Evolutionary conservation across 2,329 filamentous ascomycete species (phyloP), one percentile per base, ranked within the genome.

Genomic region (Aspergillus pseudonomiae): DNA sequence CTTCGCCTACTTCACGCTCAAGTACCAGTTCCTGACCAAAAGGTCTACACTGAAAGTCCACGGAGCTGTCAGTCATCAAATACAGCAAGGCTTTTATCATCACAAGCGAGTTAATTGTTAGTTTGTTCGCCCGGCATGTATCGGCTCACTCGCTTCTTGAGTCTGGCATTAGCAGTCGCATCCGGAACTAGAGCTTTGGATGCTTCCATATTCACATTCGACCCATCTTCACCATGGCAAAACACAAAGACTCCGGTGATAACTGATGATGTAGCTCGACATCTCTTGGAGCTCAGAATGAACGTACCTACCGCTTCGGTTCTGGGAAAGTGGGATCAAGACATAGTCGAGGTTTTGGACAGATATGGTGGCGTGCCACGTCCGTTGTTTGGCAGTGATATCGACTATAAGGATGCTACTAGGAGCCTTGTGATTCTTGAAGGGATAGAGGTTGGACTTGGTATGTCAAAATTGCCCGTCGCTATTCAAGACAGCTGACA

Each of bases 391-490:
- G 77, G 75, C 52, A 76, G 72, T 30, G 54, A 63, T 28, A 46
- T 59, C 30, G 59, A 60, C 21, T 57, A 61, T 34, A 68, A 74
- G 11, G 53, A 62, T 24, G 19, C 57, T 9, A 66, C 71, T 52
- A 78, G 71, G 61, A 72, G 77, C 34, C 69, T 81, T 57, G 67
- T 81, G 21, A 66, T 80, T 26, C 63, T 77, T 48, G 88, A 91
- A 75, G 81, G 91, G 45, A 77, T 91, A 30, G 77, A 90, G 58
- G 75, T 87, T 68, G 78, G 90, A 57, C 84, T 89, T 72, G 86
- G 88, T 70, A 79, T 85, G 76, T 83, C 80, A 82, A 84, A 63
- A 72, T 75, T 39, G 82, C 82, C 55, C 24, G 19, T 53, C 14
- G 50, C 26, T 24, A 26, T 41, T 16, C 39, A 39, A 41, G n/a